Evolutionary conservation across 2,329 filamentous ascomycete genomes (phyloP).

Genomic region (Beauveria varroae): DNA sequence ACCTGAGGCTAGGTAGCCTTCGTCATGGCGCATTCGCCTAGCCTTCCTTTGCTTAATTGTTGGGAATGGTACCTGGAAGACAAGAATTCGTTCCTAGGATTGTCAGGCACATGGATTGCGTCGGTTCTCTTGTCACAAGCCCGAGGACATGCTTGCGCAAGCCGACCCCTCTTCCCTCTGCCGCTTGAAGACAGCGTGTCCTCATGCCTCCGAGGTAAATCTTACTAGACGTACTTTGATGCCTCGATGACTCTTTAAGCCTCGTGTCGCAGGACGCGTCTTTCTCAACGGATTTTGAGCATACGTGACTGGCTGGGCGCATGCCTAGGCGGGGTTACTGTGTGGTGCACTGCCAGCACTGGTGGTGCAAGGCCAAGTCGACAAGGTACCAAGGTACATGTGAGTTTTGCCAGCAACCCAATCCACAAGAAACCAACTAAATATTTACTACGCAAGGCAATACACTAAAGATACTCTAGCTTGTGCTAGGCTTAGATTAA

Average conservation of each 20-base stretch:
- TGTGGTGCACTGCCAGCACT: neutral
- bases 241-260: neutral
- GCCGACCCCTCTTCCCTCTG: neutral
- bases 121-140: neutral
- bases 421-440: too few relatives aligned
- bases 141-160: neutral
- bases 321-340: neutral
- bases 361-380: too few relatives aligned
- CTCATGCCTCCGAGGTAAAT: neutral
- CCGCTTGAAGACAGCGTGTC: neutral
- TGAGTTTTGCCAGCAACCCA: neutral
- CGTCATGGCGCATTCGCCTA: neutral
- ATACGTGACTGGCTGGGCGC: neutral
- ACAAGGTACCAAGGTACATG: neutral
- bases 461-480: too few relatives aligned
- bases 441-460: too few relatives aligned
- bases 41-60: neutral
- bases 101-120: neutral
- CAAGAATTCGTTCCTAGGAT: neutral
- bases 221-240: neutral
- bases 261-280: neutral
- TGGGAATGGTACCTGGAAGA: slow-evolving; percentile 3
- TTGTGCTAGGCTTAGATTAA: too few relatives aligned
- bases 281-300: slow-evolving; percentile 8
- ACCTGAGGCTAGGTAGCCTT: neutral